Percentiles rank a stretch among this genome's conserved stretches.
These are phyloP conservation scores for Nicotiana obtusifolia DNA, from an alignment of 257 asterid species.

Conservation along the genomic window DNA sequence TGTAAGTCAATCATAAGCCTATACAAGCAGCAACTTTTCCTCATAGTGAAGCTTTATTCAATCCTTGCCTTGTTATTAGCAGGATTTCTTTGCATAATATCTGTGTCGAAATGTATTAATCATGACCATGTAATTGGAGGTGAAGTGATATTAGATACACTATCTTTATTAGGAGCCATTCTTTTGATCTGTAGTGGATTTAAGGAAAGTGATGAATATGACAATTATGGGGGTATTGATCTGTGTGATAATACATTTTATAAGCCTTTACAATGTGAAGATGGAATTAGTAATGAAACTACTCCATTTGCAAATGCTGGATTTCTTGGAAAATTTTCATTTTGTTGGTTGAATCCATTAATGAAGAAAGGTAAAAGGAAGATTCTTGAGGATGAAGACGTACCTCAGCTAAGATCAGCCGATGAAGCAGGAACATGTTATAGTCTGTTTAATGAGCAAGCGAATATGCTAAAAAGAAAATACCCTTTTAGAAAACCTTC, in stretches of 20 bases:
- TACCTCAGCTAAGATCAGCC: neutral
- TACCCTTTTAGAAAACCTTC: neutral
- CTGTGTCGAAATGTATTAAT: neutral
- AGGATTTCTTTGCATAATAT: neutral
- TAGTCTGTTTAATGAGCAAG: neutral
- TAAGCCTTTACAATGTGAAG: neutral
- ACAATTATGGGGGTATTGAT: neutral
- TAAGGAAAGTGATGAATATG: neutral
- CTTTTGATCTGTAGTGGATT: neutral
- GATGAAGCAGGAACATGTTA: conserved; percentile 10
- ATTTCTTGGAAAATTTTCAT: conserved; percentile 7
- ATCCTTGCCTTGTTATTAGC: conserved; percentile 8
- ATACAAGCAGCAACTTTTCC: neutral
- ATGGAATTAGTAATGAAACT: neutral
- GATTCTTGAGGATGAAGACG: neutral
- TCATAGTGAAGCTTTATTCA: conserved; percentile 1
- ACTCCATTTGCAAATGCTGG: conserved; percentile 15
- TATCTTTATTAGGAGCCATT: neutral
- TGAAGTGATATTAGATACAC: neutral
- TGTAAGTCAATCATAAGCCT: conserved; percentile 5
- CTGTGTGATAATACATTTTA: neutral
- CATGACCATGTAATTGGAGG: neutral
- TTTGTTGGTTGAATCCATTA: conserved; percentile 23
- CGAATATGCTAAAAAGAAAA: neutral
- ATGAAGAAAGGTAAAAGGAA: conserved; percentile 12